Evolutionary conservation across 169 alveolate genomes (phyloP).

Genomic region (Plasmodium knowlesi): DNA sequence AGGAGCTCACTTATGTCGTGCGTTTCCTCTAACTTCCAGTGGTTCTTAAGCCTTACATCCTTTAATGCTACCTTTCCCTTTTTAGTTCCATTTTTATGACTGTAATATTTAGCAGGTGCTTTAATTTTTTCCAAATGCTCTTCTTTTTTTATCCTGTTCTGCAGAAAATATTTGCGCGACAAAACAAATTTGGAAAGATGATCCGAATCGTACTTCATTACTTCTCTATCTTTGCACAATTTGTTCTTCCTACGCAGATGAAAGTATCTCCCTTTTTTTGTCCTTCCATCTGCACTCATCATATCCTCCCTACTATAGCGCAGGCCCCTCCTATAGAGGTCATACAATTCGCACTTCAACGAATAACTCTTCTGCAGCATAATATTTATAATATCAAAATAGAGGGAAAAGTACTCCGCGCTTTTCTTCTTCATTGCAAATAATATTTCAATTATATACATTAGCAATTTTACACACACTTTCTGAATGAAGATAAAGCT

Average conservation of each 20-base stretch:
- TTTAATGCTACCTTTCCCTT: not conserved
- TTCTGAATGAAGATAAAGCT: slow-evolving; percentile 47
- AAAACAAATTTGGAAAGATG: not conserved
- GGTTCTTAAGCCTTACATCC: not conserved
- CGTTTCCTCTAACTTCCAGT: not conserved
- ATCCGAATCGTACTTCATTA: not conserved
- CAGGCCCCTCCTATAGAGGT: not conserved
- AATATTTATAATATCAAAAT: slow-evolving; percentile 49
- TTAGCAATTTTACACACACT: slow-evolving; percentile 40
- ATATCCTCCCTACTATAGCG: not conserved
- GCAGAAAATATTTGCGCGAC: not conserved
- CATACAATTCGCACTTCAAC: slow-evolving; percentile 38
- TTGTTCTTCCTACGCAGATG: not conserved
- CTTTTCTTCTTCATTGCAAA: slow-evolving; percentile 36
- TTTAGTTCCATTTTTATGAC: not conserved
- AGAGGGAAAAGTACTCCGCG: slow-evolving; percentile 9
- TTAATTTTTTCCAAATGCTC: not conserved
- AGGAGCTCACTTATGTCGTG: not conserved
- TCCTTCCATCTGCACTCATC: not conserved
- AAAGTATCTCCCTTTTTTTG: not conserved
- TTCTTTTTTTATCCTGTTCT: not conserved
- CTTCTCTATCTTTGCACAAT: not conserved
- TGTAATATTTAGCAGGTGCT: not conserved
- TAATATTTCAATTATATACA: slow-evolving; percentile 23
- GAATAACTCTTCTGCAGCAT: slow-evolving; percentile 50